Conservation (phyloP, 805 yeast genomes). For the Metschnikowia cubensis region DNA sequence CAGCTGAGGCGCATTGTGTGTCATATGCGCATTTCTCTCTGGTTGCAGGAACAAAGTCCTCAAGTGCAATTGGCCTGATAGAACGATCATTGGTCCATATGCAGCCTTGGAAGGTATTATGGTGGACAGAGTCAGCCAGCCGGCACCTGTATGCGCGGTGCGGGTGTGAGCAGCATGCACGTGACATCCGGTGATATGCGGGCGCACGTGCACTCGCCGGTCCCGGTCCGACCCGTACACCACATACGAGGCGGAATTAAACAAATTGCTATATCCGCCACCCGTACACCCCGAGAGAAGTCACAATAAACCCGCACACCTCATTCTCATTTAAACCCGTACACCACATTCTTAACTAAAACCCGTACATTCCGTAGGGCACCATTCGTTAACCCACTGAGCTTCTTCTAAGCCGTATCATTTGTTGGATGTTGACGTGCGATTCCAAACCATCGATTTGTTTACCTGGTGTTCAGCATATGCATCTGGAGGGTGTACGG, state of each 20-base stretch:
- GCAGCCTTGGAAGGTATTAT: too few species aligned
- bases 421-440: too few species aligned
- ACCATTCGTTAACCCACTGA: too few species aligned
- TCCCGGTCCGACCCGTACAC: conserved; percentile 1
- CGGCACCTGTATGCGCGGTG: neutral
- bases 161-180: conserved; percentile 3
- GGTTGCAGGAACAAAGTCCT: neutral
- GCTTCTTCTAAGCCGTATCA: too few species aligned
- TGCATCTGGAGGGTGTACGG: too few species aligned
- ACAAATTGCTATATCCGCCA: neutral
- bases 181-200: neutral
- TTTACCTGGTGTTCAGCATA: too few species aligned
- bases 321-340: neutral
- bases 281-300: too few species aligned
- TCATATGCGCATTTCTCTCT: neutral
- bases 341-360: too few species aligned
- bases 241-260: too few species aligned
- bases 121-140: conserved; percentile 4
- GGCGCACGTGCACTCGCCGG: neutral
- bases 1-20: neutral
- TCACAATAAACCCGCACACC: neutral
- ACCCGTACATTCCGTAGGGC: neutral
- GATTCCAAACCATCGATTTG: too few species aligned
- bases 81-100: too few species aligned
- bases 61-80: neutral